Evolutionary conservation across 495 filamentous ascomycete species (phyloP).

Genomic region (Chaetomium tenue): DNA sequence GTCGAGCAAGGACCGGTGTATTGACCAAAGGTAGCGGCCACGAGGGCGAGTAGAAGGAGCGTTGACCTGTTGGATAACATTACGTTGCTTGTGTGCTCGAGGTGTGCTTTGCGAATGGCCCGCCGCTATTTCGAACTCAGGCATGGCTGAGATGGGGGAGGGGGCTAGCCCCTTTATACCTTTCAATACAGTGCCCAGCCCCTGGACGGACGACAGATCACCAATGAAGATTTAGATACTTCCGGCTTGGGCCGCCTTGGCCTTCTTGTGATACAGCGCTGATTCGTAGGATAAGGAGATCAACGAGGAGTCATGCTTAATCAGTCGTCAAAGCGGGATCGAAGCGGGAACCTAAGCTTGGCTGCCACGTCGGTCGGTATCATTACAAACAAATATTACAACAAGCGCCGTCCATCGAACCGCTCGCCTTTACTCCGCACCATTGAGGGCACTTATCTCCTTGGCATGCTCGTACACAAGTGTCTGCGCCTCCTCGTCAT

Average conservation of each 20-base stretch:
- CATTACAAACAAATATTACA: not conserved
- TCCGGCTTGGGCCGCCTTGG: slow-evolving; percentile 10
- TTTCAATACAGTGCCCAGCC: too few relatives aligned
- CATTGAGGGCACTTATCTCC: slow-evolving; percentile 32
- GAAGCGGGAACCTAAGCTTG: not conserved
- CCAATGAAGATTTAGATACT: not conserved
- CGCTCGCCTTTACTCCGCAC: not conserved
- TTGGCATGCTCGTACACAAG: slow-evolving; percentile 39
- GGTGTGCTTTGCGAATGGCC: not conserved
- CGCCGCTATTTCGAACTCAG: not conserved
- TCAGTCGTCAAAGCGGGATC: not conserved
- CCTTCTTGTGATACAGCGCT: not conserved
- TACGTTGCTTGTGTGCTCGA: not conserved
- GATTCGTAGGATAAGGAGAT: not conserved
- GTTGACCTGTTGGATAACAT: slow-evolving; percentile 12
- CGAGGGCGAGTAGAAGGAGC: slow-evolving; percentile 4
- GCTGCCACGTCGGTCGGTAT: not conserved
- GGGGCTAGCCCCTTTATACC: not conserved
- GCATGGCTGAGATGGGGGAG: too few relatives aligned
- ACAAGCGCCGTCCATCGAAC: not conserved
- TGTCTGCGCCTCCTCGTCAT: slow-evolving; percentile 41
- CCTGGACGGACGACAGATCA: not conserved
- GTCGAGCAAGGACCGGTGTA: slow-evolving; percentile 32
- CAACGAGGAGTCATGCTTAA: not conserved
- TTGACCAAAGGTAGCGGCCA: slow-evolving; percentile 14